Evolutionary conservation across 768 basidiomycete genomes (phyloP).

Genomic region (Hortiboletus flavorubellus): DNA sequence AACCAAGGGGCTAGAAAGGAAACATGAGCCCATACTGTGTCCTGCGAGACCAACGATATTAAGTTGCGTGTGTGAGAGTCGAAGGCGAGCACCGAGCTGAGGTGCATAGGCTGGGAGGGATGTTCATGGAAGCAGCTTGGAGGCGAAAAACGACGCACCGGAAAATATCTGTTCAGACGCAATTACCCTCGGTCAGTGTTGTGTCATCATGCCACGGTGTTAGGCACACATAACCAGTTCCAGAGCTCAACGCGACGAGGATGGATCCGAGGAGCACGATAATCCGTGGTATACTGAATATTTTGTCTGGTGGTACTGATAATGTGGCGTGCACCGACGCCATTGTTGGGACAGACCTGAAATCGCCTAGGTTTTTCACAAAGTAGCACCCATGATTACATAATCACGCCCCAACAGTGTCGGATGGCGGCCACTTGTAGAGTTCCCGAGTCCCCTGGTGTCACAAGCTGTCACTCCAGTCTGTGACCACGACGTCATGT

Average conservation of each 20-base stretch:
- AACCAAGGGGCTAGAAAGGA: background rate
- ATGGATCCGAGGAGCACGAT: constrained; percentile 54
- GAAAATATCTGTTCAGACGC: constrained; percentile 26
- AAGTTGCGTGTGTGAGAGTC: constrained; percentile 74
- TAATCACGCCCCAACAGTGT: too few species aligned
- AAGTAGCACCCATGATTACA: too few species aligned
- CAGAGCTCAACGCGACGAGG: constrained; percentile 58
- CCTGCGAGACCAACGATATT: constrained; percentile 80
- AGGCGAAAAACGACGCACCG: constrained; percentile 14
- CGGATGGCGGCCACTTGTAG: too few species aligned
- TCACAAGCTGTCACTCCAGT: too few species aligned
- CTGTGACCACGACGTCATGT: too few species aligned
- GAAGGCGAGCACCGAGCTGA: constrained; percentile 74
- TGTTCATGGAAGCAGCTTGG: background rate
- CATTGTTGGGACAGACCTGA: constrained; percentile 6
- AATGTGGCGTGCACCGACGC: constrained; percentile 3
- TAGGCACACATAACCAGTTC: constrained; percentile 64
- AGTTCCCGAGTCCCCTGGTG: too few species aligned
- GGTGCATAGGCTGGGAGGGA: constrained; percentile 69
- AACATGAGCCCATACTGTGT: constrained; percentile 48
- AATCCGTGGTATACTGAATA: constrained; percentile 32
- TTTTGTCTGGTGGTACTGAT: constrained; percentile 20
- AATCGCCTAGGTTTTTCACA: too few species aligned
- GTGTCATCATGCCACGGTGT: background rate
- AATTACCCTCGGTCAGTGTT: background rate